Percentiles rank a stretch among this genome's conserved stretches.
These are phyloP conservation scores for Gossypium arboreum DNA, from an alignment of 345 rosid genomes.

Conservation along the genomic window DNA sequence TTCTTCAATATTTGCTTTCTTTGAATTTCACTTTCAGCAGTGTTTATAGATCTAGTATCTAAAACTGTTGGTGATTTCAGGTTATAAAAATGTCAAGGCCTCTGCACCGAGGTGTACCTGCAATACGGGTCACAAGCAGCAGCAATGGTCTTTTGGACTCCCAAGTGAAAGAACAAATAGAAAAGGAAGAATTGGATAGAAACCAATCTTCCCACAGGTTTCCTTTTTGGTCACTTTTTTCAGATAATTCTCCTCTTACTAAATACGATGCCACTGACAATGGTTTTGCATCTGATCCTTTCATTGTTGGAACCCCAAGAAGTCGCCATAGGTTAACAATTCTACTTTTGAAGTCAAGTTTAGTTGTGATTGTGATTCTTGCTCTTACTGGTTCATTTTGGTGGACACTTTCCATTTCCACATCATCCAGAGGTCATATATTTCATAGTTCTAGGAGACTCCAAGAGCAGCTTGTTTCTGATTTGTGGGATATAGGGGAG, in stretches of 20 bases:
- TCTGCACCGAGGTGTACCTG: slow-evolving; percentile 64
- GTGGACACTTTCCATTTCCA: slow-evolving; percentile 86
- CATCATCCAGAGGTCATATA: slow-evolving; percentile 64
- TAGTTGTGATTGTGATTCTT: slow-evolving; percentile 56
- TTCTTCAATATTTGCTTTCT: background rate
- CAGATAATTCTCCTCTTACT: slow-evolving; percentile 48
- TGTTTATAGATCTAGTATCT: slow-evolving; percentile 33
- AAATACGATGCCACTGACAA: slow-evolving; percentile 53
- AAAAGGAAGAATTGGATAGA: slow-evolving; percentile 54
- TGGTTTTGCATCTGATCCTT: slow-evolving; percentile 55
- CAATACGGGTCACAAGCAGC: slow-evolving; percentile 54
- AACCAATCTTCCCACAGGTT: slow-evolving; percentile 56
- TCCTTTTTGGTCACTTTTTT: slow-evolving; percentile 47
- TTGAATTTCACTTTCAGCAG: slow-evolving; percentile 3
- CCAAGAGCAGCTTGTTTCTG: slow-evolving; percentile 84
- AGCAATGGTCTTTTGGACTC: slow-evolving; percentile 65
- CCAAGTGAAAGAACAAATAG: slow-evolving; percentile 69
- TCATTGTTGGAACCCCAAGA: slow-evolving; percentile 44
- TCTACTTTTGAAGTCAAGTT: slow-evolving; percentile 62
- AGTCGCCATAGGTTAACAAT: slow-evolving; percentile 54
- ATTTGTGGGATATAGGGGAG: slow-evolving; percentile 88
- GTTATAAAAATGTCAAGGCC: slow-evolving; percentile 67
- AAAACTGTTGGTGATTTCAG: slow-evolving; percentile 26
- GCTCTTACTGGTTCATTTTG: slow-evolving; percentile 85
- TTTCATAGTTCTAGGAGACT: slow-evolving; percentile 72